These are phyloP conservation scores for Priceomyces fermenticarens DNA, from an alignment of 805 yeast genomes.

Conservation along the genomic window DNA sequence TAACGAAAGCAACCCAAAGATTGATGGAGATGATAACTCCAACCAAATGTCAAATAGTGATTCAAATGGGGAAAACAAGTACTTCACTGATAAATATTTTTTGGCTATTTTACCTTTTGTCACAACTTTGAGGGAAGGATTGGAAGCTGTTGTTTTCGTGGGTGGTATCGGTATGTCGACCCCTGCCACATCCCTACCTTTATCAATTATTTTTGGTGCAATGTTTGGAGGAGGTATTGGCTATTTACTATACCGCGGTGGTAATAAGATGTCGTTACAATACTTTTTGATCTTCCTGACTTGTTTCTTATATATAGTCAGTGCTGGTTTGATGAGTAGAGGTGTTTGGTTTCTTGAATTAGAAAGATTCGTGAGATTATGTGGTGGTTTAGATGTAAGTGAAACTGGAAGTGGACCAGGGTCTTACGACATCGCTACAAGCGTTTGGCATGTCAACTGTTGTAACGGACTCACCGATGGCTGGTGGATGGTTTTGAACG, in stretches of 20 bases:
- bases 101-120: conserved; percentile 77
- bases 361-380: conserved; percentile 67
- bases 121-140: conserved; percentile 84
- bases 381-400: conserved; percentile 80
- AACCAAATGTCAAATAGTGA: background rate
- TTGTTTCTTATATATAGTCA: conserved; percentile 76
- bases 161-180: conserved; percentile 80
- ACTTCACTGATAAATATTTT: conserved; percentile 58
- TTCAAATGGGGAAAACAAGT: background rate
- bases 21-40: background rate
- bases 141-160: conserved; percentile 87
- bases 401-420: conserved; percentile 95
- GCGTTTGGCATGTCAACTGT: conserved; percentile 94
- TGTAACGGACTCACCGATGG: conserved; percentile 93
- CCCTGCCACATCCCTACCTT: conserved; percentile 58
- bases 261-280: conserved; percentile 72
- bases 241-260: conserved; percentile 65
- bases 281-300: conserved; percentile 73
- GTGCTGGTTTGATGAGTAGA: conserved; percentile 81
- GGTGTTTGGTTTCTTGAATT: conserved; percentile 91
- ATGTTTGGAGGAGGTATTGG: conserved; percentile 64
- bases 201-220: conserved; percentile 55
- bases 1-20: conserved; percentile 11
- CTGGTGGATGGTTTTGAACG: conserved; percentile 87
- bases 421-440: conserved; percentile 71